These are phyloP conservation scores for Neonectria sp. DNA, from an alignment of 2,329 filamentous ascomycete species.

Conservation along the genomic window DNA sequence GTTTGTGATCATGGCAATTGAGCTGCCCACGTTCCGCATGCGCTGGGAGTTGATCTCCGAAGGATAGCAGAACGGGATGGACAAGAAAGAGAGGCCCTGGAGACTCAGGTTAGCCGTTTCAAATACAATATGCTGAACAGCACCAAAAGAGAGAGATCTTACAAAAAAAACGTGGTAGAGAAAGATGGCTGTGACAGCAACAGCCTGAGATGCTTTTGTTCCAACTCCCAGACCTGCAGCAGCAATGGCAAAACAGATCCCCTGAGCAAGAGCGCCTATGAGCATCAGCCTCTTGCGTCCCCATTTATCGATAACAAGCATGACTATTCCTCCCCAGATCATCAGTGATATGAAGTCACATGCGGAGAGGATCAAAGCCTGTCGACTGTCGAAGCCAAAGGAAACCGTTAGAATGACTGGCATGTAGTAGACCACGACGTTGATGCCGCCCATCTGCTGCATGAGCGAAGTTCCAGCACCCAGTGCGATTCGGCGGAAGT, in stretches of 20 bases:
- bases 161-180: not conserved
- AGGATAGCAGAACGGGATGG: no score
- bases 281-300: not conserved
- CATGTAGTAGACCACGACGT: conserved; percentile 38
- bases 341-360: conserved; percentile 13
- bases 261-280: not conserved
- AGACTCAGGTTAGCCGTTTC: no score
- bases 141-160: no score
- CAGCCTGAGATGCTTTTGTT: not conserved
- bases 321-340: conserved; percentile 10
- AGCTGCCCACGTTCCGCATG: no score
- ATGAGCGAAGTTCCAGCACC: conserved; percentile 60
- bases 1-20: no score
- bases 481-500: conserved; percentile 38
- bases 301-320: not conserved
- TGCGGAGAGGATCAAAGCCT: conserved; percentile 11
- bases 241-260: not conserved
- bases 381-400: not conserved
- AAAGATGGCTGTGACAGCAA: not conserved
- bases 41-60: no score
- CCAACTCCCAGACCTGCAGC: not conserved
- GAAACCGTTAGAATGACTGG: not conserved
- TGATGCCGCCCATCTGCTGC: conserved; percentile 45
- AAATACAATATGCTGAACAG: no score
- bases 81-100: no score